Conservation (phyloP, 2,329 filamentous ascomycete species). For the Fusarium duplospermum region DNA sequence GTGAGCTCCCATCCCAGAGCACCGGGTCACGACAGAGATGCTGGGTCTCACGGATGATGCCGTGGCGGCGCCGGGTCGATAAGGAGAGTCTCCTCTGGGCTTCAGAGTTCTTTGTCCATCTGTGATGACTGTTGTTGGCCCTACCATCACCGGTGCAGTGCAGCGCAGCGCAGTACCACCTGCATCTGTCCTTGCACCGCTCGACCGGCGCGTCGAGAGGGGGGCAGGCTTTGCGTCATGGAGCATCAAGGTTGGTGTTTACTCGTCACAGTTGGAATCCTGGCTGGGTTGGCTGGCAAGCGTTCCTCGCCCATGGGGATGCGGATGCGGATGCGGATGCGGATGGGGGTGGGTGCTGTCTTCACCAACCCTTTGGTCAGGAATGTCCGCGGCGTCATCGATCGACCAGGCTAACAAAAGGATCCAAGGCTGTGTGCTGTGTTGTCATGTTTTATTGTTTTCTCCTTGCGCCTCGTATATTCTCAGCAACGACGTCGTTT, state of each 20-base stretch:
- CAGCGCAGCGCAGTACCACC: neutral
- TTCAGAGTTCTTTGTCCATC: constrained; percentile 1
- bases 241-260: constrained; percentile 25
- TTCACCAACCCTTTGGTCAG: constrained; percentile 3
- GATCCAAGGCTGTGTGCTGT: constrained; percentile 14
- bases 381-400: constrained; percentile 37
- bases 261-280: constrained; percentile 39
- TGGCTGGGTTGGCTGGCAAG: constrained; percentile 13
- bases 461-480: constrained; percentile 17
- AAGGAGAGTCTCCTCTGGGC: neutral
- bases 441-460: neutral
- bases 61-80: constrained; percentile 32
- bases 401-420: constrained; percentile 17
- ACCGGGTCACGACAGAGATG: neutral
- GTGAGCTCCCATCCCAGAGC: neutral
- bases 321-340: too few species aligned
- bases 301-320: neutral
- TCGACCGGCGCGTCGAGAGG: constrained; percentile 22
- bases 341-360: neutral
- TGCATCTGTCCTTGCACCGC: constrained; percentile 26
- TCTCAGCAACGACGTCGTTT: constrained; percentile 5
- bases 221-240: constrained; percentile 39
- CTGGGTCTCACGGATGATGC: constrained; percentile 35
- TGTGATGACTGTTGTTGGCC: constrained; percentile 23
- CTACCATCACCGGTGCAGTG: neutral